These are phyloP conservation scores for Linnemannia elongata DNA, from an alignment of 192 early-diverging fungal genomes.

Conservation along the genomic window DNA sequence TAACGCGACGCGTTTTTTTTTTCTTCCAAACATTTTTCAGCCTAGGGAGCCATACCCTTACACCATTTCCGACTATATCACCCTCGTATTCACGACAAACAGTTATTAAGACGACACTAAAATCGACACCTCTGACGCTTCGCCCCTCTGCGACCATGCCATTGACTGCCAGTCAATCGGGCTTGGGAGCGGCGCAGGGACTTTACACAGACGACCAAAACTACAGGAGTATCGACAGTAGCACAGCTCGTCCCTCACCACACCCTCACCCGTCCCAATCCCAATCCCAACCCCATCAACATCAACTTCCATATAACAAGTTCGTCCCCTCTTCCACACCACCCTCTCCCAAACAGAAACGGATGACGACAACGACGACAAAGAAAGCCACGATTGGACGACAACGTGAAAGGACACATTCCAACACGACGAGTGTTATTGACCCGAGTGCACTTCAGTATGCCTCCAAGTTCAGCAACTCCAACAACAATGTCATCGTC, in stretches of 20 bases:
- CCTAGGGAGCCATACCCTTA: neutral
- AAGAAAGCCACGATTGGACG: neutral
- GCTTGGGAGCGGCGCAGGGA: neutral
- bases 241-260: neutral
- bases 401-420: constrained; percentile 13
- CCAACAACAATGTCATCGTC: neutral
- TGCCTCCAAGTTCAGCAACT: constrained; percentile 14
- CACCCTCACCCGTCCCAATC: neutral
- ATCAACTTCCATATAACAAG: neutral
- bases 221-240: neutral
- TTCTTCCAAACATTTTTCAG: neutral
- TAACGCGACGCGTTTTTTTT: constrained; percentile 21
- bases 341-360: neutral
- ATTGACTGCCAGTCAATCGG: constrained; percentile 22
- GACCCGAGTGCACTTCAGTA: constrained; percentile 13
- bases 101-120: neutral
- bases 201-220: constrained; percentile 3
- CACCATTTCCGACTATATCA: neutral
- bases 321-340: neutral
- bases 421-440: constrained; percentile 8
- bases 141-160: constrained; percentile 7
- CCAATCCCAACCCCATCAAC: neutral
- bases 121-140: neutral
- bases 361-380: neutral
- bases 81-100: neutral